A percentile compares a stretch with the other conserved stretches of the same genome.
Evolutionary conservation across 495 filamentous ascomycete genomes (phyloP).

Genomic region (Pseudevernia furfuracea): DNA sequence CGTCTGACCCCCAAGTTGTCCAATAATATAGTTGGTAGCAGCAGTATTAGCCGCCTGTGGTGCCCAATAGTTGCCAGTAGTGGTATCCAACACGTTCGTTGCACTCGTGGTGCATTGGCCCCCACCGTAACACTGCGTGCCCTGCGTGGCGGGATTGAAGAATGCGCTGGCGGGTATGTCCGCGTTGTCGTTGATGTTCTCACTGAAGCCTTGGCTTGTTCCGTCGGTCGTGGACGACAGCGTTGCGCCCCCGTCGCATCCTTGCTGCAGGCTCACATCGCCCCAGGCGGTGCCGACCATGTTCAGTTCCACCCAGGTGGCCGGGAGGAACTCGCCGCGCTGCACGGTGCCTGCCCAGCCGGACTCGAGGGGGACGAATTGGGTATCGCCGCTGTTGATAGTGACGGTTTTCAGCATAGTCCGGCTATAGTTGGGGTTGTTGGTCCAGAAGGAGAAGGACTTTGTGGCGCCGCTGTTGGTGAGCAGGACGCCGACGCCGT

Average conservation of each 20-base stretch:
- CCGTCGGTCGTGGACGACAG: neutral
- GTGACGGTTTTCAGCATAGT: neutral
- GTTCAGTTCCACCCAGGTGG: conserved; percentile 3
- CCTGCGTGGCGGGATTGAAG: neutral
- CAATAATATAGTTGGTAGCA: neutral
- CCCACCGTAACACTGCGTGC: neutral
- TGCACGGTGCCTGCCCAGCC: neutral
- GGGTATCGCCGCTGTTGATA: neutral
- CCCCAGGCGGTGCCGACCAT: neutral
- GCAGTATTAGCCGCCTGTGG: neutral
- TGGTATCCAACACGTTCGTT: neutral
- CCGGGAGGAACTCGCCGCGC: neutral
- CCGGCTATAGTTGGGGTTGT: neutral
- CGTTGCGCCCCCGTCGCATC: conserved; percentile 1
- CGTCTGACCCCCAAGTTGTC: neutral
- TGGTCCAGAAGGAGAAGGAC: neutral
- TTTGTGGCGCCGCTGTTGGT: neutral
- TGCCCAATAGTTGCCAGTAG: neutral
- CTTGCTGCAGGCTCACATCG: conserved; percentile 5
- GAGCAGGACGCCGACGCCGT: neutral
- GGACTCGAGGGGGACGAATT: neutral
- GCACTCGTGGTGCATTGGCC: neutral
- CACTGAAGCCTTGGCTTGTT: neutral
- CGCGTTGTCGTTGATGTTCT: neutral
- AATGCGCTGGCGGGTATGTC: neutral